Evolutionary conservation across 2,329 filamentous ascomycete genomes (phyloP).

Genomic region (Pseudogymnoascus sp.): DNA sequence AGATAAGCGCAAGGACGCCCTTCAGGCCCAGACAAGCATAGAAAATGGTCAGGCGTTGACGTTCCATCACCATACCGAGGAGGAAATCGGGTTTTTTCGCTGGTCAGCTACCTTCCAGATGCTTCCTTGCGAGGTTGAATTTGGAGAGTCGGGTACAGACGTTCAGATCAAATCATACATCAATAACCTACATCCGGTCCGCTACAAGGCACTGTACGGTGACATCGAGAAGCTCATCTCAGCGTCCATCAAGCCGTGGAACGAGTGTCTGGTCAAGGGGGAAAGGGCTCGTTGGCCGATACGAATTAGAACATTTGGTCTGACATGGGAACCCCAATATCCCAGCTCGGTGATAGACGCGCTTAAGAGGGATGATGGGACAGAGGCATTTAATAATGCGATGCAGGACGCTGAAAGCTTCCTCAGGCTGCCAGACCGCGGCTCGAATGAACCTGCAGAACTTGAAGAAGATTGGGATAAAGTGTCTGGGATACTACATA

Average conservation of each 20-base stretch:
- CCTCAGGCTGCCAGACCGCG: slow-evolving; percentile 1
- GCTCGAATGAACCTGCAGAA: not conserved
- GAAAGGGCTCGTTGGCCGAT: slow-evolving; percentile 9
- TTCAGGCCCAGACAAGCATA: slow-evolving; percentile 22
- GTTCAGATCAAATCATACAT: slow-evolving; percentile 30
- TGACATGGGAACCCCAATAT: slow-evolving; percentile 2
- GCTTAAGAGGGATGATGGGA: not conserved
- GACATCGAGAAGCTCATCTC: slow-evolving; percentile 31
- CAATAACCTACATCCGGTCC: slow-evolving; percentile 35
- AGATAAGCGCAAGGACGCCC: slow-evolving; percentile 9
- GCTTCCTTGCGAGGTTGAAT: slow-evolving; percentile 33
- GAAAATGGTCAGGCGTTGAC: slow-evolving; percentile 11
- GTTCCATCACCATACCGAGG: not conserved
- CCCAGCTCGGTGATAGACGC: not conserved
- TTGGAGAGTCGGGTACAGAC: slow-evolving; percentile 16
- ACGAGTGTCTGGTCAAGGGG: slow-evolving; percentile 20
- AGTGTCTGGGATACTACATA: not conserved
- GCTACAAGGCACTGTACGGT: slow-evolving; percentile 29
- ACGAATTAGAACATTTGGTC: slow-evolving; percentile 6
- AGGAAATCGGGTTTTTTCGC: slow-evolving; percentile 6
- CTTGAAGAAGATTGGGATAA: slow-evolving; percentile 7
- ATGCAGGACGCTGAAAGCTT: not conserved
- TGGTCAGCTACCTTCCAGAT: slow-evolving; percentile 37
- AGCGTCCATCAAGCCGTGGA: slow-evolving; percentile 27
- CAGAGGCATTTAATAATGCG: not conserved